Percentiles rank a stretch among this genome's conserved stretches.
Conservation (phyloP, 164 flowering plant species). For the Stephania cephalantha region DNA sequence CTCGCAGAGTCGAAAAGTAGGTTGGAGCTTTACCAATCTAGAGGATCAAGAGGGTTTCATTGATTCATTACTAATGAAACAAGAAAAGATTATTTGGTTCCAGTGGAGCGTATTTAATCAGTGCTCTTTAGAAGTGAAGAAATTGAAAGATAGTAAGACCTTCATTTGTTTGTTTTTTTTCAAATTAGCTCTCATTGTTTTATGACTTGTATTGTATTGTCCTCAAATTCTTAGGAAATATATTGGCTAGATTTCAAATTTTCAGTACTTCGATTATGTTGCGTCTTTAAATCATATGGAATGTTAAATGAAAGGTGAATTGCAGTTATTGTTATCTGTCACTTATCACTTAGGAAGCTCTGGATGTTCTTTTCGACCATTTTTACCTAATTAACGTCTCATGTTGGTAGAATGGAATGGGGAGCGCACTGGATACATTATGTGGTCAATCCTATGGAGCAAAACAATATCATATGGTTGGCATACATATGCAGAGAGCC, state of each 20-base stretch:
- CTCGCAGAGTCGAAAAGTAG: slow-evolving; percentile 58
- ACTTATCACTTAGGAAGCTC: neutral
- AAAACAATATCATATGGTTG: slow-evolving; percentile 30
- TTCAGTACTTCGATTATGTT: too few species aligned
- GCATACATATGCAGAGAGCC: slow-evolving; percentile 31
- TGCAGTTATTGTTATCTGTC: too few species aligned
- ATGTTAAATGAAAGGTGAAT: neutral
- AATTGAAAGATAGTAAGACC: neutral
- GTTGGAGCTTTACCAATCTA: slow-evolving; percentile 68
- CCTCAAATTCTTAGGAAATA: too few species aligned
- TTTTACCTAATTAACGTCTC: neutral
- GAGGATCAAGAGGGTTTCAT: slow-evolving; percentile 45
- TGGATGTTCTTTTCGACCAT: too few species aligned
- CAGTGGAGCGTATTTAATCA: neutral
- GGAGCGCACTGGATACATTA: slow-evolving; percentile 33
- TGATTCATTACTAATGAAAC: slow-evolving; percentile 6
- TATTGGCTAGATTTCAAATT: too few species aligned
- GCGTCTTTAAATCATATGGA: too few species aligned
- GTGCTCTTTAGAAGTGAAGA: neutral
- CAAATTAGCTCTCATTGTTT: too few species aligned
- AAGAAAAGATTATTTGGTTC: neutral
- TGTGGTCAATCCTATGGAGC: slow-evolving; percentile 42
- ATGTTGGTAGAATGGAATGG: slow-evolving; percentile 27
- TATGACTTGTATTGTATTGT: too few species aligned
- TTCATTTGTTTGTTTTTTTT: too few species aligned